A percentile compares a stretch with the other conserved stretches of the same genome.
Evolutionary conservation across 192 early-diverging fungal species (phyloP).

Genomic region (Gigaspora rosea): DNA sequence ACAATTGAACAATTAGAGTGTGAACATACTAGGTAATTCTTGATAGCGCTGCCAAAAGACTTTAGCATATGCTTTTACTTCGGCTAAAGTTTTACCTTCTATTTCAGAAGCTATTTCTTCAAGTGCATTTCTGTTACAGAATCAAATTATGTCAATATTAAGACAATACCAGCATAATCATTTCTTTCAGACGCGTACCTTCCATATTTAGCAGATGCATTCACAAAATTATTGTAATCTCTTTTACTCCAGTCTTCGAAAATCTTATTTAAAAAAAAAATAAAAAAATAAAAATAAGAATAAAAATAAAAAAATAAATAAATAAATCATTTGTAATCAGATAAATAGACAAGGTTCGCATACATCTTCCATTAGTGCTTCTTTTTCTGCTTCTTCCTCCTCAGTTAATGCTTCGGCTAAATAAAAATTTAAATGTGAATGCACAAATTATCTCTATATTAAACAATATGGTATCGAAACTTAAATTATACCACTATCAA

Average conservation of each 20-base stretch:
- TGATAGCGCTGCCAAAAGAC: slow-evolving; percentile 90
- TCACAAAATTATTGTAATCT: slow-evolving; percentile 87
- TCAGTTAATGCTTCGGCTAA: slow-evolving; percentile 87
- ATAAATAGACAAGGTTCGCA: not conserved
- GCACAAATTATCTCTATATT: not conserved
- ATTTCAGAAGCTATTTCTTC: slow-evolving; percentile 79
- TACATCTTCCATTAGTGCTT: slow-evolving; percentile 43
- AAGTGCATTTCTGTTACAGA: slow-evolving; percentile 58
- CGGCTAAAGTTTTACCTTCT: slow-evolving; percentile 88
- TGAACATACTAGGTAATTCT: slow-evolving; percentile 69
- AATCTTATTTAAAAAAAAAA: slow-evolving; percentile 50
- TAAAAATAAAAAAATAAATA: not conserved
- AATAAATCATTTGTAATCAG: not conserved
- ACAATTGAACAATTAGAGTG: not conserved
- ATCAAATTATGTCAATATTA: no score
- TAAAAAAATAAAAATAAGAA: not conserved
- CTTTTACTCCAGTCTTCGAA: slow-evolving; percentile 91
- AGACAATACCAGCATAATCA: no score
- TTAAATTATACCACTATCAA: slow-evolving; percentile 65
- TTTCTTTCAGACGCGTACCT: slow-evolving; percentile 40
- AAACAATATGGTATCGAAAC: not conserved
- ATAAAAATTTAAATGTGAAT: not conserved
- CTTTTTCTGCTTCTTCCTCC: slow-evolving; percentile 81
- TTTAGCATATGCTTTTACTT: slow-evolving; percentile 81
- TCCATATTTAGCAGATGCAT: slow-evolving; percentile 84